Conservation (phyloP, 495 filamentous ascomycete genomes). For the Penicillium pancosmium region DNA sequence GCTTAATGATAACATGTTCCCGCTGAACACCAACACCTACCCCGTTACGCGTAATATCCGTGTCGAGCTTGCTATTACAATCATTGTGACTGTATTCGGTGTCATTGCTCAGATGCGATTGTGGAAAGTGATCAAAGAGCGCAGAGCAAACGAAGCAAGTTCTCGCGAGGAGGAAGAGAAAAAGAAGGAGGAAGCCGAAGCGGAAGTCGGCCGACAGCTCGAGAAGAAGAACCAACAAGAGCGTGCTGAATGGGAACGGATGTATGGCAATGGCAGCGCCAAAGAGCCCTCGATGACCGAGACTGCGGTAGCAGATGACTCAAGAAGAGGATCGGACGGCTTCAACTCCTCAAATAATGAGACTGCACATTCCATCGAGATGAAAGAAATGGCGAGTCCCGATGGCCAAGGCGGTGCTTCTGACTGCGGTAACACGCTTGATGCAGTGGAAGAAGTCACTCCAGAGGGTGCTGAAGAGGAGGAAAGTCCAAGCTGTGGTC, state of each 20-base stretch:
- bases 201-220: conserved; percentile 64
- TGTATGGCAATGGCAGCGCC: conserved; percentile 56
- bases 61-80: conserved; percentile 79
- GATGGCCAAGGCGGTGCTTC: conserved; percentile 26
- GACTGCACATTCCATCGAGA: conserved; percentile 42
- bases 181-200: conserved; percentile 69
- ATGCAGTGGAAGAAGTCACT: conserved; percentile 25
- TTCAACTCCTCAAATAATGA: conserved; percentile 22
- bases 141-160: conserved; percentile 62
- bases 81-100: conserved; percentile 74
- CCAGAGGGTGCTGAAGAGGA: conserved; percentile 4
- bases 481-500: not conserved
- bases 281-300: conserved; percentile 27
- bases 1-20: conserved; percentile 80
- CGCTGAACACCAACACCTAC: conserved; percentile 71
- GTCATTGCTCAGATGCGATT: conserved; percentile 82
- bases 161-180: conserved; percentile 57
- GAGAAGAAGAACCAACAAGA: conserved; percentile 70
- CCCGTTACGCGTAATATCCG: conserved; percentile 84
- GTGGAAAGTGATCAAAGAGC: conserved; percentile 83
- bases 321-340: conserved; percentile 30
- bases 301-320: conserved; percentile 35
- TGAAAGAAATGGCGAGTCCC: conserved; percentile 35
- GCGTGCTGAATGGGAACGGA: conserved; percentile 76
- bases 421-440: conserved; percentile 27